A percentile compares a stretch with the other conserved stretches of the same genome.
Conservation (phyloP, 1,284 basidiomycete genomes). For the Microbotryum scabiosae region DNA sequence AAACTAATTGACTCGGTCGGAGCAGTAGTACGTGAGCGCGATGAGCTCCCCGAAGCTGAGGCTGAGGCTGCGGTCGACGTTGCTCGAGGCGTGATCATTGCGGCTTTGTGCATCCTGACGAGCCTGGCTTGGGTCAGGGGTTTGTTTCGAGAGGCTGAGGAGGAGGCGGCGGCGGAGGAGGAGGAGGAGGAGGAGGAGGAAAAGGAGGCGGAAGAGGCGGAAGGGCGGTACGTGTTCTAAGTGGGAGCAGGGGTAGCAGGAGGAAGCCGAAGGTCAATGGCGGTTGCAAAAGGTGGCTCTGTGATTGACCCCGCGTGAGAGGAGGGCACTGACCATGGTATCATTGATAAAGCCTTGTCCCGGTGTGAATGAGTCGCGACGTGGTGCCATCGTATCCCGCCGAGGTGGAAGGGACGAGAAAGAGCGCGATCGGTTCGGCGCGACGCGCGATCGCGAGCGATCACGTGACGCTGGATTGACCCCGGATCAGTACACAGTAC, state of each 20-base stretch:
- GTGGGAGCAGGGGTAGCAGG: neutral
- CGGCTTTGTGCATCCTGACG: neutral
- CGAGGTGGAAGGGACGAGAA: too few relatives aligned
- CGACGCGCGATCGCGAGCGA: neutral
- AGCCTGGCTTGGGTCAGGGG: slow-evolving; percentile 2
- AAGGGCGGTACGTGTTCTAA: neutral
- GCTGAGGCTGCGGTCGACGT: neutral
- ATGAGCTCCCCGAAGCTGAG: neutral
- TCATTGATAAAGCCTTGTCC: neutral
- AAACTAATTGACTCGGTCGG: too few relatives aligned
- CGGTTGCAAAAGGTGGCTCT: neutral
- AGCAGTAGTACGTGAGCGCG: neutral
- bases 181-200: neutral
- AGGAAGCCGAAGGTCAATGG: neutral
- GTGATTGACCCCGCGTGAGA: neutral
- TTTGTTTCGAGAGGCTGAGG: neutral
- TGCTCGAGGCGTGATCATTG: slow-evolving; percentile 6
- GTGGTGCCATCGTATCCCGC: too few relatives aligned
- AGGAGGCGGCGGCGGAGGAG: neutral
- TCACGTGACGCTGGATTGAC: too few relatives aligned
- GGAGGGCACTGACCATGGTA: neutral
- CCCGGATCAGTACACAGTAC: too few relatives aligned
- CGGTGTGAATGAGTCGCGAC: too few relatives aligned
- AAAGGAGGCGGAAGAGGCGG: neutral
- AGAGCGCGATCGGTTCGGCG: neutral